Percentiles rank a stretch among this genome's conserved stretches.
phyloP scores from a whole-genome alignment of 2,329 filamentous ascomycete species.

The Ilyonectria destructans region DNA sequence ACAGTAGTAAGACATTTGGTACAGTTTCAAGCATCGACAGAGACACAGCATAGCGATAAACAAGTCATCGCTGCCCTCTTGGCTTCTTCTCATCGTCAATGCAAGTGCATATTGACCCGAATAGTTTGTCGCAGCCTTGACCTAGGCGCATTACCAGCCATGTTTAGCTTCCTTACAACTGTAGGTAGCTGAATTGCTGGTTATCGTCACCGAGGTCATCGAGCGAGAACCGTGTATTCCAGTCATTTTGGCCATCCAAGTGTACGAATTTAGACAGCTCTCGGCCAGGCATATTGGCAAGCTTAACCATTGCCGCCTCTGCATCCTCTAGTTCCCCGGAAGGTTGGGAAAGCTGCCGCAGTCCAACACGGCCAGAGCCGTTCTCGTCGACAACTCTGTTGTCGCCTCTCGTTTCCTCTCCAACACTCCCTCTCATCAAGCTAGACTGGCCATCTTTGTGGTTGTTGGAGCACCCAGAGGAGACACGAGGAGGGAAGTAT shows the following conservation, averaged over 20 bases:
- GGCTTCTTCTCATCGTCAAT: neutral
- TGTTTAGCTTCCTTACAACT: constrained; percentile 1
- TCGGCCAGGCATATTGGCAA: constrained; percentile 1
- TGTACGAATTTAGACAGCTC: neutral
- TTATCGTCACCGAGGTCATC: constrained; percentile 2
- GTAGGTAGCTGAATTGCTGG: constrained; percentile 5
- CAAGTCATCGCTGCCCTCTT: neutral
- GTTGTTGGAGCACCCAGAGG: neutral
- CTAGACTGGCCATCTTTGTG: constrained; percentile 2
- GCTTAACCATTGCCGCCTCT: constrained; percentile 2
- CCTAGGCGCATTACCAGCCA: constrained; percentile 3
- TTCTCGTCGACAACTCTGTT: neutral
- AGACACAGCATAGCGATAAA: neutral
- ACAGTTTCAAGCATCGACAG: neutral
- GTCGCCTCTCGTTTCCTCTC: neutral
- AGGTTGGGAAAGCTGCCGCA: neutral
- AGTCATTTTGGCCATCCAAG: constrained; percentile 12
- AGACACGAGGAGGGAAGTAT: constrained; percentile 7
- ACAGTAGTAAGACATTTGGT: too few species aligned
- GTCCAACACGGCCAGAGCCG: neutral
- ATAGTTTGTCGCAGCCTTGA: constrained; percentile 3
- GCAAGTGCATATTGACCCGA: neutral
- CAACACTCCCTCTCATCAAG: neutral
- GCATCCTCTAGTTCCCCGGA: neutral
- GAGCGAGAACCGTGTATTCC: constrained; percentile 1